Percentiles rank a stretch among this genome's conserved stretches.
Conservation (phyloP, 768 basidiomycete species). For the Daedaleopsis sinensis region DNA sequence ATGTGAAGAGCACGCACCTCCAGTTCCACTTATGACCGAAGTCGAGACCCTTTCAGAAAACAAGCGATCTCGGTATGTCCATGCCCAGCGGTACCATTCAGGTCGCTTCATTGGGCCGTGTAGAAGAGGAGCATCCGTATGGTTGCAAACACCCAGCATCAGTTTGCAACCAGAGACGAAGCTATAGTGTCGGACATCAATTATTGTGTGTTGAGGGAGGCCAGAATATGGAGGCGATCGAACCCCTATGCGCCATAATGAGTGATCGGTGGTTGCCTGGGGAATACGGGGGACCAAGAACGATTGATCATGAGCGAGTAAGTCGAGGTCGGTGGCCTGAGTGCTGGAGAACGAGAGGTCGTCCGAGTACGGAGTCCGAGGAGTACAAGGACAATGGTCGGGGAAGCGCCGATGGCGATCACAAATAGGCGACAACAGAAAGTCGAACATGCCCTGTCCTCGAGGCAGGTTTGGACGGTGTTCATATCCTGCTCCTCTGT, state of each 20-base stretch:
- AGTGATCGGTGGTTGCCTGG: background rate
- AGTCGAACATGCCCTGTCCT: conserved; percentile 19
- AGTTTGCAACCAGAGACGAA: too few species aligned
- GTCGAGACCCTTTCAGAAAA: too few species aligned
- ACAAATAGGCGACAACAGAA: conserved; percentile 22
- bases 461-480: conserved; percentile 11
- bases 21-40: too few species aligned
- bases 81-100: too few species aligned
- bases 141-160: too few species aligned
- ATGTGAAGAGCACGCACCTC: too few species aligned
- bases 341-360: conserved; percentile 2
- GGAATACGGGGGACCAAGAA: background rate
- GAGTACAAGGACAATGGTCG: conserved; percentile 7
- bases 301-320: too few species aligned
- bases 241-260: background rate
- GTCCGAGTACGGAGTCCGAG: background rate
- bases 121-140: too few species aligned
- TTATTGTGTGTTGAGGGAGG: background rate
- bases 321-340: background rate
- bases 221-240: background rate
- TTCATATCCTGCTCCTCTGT: conserved; percentile 16
- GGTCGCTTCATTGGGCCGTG: too few species aligned
- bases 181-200: too few species aligned
- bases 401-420: conserved; percentile 18
- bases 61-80: too few species aligned